A percentile compares a stretch with the other conserved stretches of the same genome.
These are phyloP conservation scores for Aschersonia sp. DNA, from an alignment of 2,329 filamentous ascomycete genomes.

Conservation along the genomic window DNA sequence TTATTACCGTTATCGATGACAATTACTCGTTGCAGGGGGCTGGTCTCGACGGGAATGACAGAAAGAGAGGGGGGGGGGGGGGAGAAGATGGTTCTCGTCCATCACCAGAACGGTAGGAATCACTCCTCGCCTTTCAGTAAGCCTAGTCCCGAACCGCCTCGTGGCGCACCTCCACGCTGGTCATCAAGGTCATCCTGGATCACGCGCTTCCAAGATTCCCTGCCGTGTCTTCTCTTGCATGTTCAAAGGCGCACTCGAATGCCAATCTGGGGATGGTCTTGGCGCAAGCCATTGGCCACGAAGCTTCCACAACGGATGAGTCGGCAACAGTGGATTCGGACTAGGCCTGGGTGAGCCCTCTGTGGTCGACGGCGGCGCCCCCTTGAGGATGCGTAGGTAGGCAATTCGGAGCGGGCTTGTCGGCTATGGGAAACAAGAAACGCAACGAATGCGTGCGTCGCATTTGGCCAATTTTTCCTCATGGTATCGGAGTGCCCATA, in stretches of 20 bases:
- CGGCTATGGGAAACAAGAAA: background rate
- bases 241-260: background rate
- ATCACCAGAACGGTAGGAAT: no score
- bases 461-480: background rate
- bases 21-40: no score
- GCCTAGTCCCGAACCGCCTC: background rate
- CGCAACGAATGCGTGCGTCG: background rate
- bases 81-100: no score
- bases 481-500: background rate
- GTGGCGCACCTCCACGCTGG: background rate
- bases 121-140: no score
- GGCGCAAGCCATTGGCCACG: conserved; percentile 3
- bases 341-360: background rate
- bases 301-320: conserved; percentile 2
- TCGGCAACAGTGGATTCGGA: conserved; percentile 2
- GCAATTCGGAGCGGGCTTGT: background rate
- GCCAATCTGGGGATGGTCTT: conserved; percentile 3
- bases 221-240: background rate
- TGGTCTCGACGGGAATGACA: no score
- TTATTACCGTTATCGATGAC: no score
- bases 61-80: no score
- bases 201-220: background rate
- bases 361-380: background rate
- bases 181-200: background rate
- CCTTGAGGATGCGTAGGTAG: background rate